Percentiles rank a stretch among this genome's conserved stretches.
Evolutionary conservation across 345 rosid genomes (phyloP).

Genomic region (Pistacia vera): DNA sequence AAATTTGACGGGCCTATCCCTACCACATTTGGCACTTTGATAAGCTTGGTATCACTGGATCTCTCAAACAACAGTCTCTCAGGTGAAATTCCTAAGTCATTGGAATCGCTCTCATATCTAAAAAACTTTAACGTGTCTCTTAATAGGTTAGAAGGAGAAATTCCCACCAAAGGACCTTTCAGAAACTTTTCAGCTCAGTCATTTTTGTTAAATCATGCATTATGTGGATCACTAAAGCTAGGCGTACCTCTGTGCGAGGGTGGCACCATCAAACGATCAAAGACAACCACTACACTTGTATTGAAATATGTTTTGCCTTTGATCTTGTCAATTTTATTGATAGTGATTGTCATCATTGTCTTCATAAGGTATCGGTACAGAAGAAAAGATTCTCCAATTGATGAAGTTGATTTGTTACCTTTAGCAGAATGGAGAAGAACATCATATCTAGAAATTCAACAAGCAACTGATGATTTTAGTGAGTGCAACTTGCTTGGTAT

Average conservation of each 20-base stretch:
- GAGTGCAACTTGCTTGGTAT: not conserved
- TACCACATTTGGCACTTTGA: not conserved
- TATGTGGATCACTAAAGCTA: conserved; percentile 14
- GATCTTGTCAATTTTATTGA: not conserved
- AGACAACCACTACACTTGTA: conserved; percentile 2
- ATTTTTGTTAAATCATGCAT: not conserved
- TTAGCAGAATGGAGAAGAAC: conserved; percentile 7
- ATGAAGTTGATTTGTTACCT: not conserved
- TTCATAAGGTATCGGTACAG: not conserved
- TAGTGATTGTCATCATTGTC: not conserved
- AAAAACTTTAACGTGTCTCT: not conserved
- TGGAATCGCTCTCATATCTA: conserved; percentile 1
- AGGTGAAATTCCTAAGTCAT: conserved; percentile 24
- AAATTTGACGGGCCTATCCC: conserved; percentile 14
- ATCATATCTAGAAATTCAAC: not conserved
- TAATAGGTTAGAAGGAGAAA: not conserved
- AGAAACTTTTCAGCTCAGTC: not conserved
- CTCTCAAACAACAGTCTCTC: conserved; percentile 8
- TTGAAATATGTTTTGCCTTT: not conserved
- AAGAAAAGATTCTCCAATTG: not conserved
- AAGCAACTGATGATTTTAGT: not conserved
- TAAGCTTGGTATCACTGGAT: not conserved
- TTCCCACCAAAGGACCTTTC: conserved; percentile 15
- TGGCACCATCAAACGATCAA: not conserved
- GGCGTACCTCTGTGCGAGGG: not conserved